Base-by-base conservation (phyloP, 2,329 filamentous ascomycete genomes). In the Phoma herbarum region DNA sequence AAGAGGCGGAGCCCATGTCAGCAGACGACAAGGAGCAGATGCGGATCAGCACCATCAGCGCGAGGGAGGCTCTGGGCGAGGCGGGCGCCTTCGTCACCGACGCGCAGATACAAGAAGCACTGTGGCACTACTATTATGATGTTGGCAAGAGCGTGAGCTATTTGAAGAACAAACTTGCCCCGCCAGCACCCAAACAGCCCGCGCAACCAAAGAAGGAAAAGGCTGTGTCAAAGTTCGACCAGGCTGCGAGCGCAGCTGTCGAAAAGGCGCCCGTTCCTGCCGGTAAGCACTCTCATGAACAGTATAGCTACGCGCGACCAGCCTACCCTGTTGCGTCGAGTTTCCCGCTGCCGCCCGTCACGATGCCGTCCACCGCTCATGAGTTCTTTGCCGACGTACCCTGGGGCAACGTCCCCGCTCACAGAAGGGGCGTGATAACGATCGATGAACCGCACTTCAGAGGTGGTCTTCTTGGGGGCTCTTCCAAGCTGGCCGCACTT, bases 41-140 rank as follows among this genome's bases (percentile, higher is more conserved):
- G 84, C 83, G 84, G 37, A 77, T 85, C 37, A 89, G 88, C 49
- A 92, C 89, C 0, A 81, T 83, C 37, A 83, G 88, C 63, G 90
- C 96, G 33, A 84, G 86, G 58, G 82, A 82, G 61, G 83, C 84
- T 9, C 81, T 97, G n/a, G 89, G 87, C 7, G 76, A 80, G 14
- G 47, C 60, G 63, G 87, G 85, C 61, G 83, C 89, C 67, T 85
- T 83, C 72, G 80, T 85, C n/a, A 83, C 85, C 5, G 86, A 89
- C 59, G 80, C 82, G 35, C 90, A 97, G 72, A 94, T 97, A 62
- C 88, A 96, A 75, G 94, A 98, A 61, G 86, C 93, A 0, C 79
- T 99, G 16, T 98, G 93, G 92, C 88, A 99, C 78, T 97, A 97
- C 77, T 98, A 94, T 76, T 98, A 93, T 75, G 93, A 99, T 70